A percentile compares a stretch with the other conserved stretches of the same genome.
phyloP scores from a whole-genome alignment of 148 eudicot species.

The Bassia scoparia region DNA sequence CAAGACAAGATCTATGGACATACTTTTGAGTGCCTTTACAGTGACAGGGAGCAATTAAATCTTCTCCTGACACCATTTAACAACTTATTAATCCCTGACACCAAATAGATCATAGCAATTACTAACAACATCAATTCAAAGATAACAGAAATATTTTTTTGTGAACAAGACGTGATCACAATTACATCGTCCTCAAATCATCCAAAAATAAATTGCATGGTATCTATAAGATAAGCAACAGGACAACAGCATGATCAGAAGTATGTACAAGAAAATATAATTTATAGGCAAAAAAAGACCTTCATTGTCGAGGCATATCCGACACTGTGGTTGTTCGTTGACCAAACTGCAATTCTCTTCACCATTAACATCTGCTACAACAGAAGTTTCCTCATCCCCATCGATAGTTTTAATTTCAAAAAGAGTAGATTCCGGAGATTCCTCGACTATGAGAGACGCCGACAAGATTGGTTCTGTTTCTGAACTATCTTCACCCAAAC shows the following conservation, averaged over 20 bases:
- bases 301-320: conserved; percentile 88
- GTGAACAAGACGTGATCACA: neutral
- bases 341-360: conserved; percentile 56
- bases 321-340: conserved; percentile 74
- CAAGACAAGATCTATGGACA: conserved; percentile 97
- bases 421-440: conserved; percentile 47
- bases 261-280: neutral
- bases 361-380: conserved; percentile 32
- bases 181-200: neutral
- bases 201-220: neutral
- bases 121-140: too few relatives aligned
- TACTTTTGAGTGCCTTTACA: conserved; percentile 98
- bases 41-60: conserved; percentile 89
- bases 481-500: conserved; percentile 51
- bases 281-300: conserved; percentile 37
- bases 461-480: conserved; percentile 88
- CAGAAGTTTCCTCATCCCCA: conserved; percentile 45
- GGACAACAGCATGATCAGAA: conserved; percentile 4
- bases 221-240: conserved; percentile 4
- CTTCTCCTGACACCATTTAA: conserved; percentile 56
- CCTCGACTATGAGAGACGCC: conserved; percentile 38
- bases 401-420: conserved; percentile 66
- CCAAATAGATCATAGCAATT: too few relatives aligned
- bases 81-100: conserved; percentile 3
- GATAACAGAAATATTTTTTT: neutral